Evolutionary conservation across 805 yeast genomes (phyloP), one percentile per base, ranked within the genome.

Genomic region (Candida palmyrensis): DNA sequence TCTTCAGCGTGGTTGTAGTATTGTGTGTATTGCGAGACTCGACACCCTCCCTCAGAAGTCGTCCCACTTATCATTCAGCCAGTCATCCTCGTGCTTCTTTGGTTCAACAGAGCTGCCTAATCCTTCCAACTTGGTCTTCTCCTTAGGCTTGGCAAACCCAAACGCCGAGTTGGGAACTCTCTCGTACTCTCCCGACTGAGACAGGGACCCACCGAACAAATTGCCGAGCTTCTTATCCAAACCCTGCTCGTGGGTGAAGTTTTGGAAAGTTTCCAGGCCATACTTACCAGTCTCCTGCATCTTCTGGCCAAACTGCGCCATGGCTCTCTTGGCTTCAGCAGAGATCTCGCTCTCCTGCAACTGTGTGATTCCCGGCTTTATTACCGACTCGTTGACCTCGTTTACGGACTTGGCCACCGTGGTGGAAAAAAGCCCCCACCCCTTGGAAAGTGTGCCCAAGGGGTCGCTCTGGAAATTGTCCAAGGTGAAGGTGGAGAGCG

Each of bases 221-320:
- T 64, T 61, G 20, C 73, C 69, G 44, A 72, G 76, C 36, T 68
- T 62, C 35, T 54, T 59, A 43, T 62, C 59, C 29, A 62, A 44
- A 5, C 70, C 67, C 35, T 51, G 67, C 41, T 44, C 58, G 54
- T 59, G 62, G 25, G 87, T 79, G 50, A 79, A 77, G 12, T 66
- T 64, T 40, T 68, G 71, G 48, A 75, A 71, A n/a, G 81, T 78
- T 42, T 79, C 82, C 34, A 77, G 78, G 18, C 95, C 85, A 44
- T 76, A 77, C 39, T 68, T 73, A 21, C 94, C 83, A 1, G 96
- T 86, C 45, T 88, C 94, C 55, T 84, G 95, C 64, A 90, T 83
- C 51, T 79, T 87, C 53, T 85, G 95, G 30, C 97, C 96, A 63
- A 90, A 92, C 66, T 92, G 97, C 38, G 86, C 81, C 74, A 95